These are phyloP conservation scores for Micractinium sp. DNA, from an alignment of 139 green algal genomes.

Conservation along the genomic window DNA sequence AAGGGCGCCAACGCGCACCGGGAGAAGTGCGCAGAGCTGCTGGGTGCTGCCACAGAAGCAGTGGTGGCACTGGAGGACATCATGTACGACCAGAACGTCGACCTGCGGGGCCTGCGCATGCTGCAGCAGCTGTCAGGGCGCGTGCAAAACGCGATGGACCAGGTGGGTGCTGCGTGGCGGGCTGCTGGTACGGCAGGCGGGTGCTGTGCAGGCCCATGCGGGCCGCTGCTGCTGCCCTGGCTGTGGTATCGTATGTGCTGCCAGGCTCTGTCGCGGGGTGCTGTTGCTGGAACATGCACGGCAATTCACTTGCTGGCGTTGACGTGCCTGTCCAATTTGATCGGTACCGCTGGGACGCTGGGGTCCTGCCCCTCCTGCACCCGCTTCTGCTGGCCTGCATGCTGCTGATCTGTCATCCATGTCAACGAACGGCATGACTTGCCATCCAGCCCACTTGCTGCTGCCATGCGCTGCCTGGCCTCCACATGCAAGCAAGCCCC, in stretches of 20 bases:
- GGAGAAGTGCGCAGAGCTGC: conserved; percentile 51
- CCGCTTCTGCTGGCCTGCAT: too few species aligned
- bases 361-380: too few species aligned
- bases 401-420: too few species aligned
- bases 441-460: too few species aligned
- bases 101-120: neutral
- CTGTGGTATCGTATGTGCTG: neutral
- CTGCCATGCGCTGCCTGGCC: neutral
- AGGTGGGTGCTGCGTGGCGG: neutral
- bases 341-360: too few species aligned
- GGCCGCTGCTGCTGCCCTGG: neutral
- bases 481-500: too few species aligned
- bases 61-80: conserved; percentile 53
- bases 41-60: conserved; percentile 46
- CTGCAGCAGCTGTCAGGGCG: conserved; percentile 20
- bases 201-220: neutral
- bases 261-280: neutral
- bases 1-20: conserved; percentile 41
- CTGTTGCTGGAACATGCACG: neutral
- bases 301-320: neutral
- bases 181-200: neutral
- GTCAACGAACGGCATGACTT: too few species aligned
- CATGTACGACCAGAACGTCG: conserved; percentile 25
- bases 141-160: conserved; percentile 10
- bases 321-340: neutral